These are phyloP conservation scores for Aspergillus bombycis DNA, from an alignment of 2,329 filamentous ascomycete species.

Conservation along the genomic window DNA sequence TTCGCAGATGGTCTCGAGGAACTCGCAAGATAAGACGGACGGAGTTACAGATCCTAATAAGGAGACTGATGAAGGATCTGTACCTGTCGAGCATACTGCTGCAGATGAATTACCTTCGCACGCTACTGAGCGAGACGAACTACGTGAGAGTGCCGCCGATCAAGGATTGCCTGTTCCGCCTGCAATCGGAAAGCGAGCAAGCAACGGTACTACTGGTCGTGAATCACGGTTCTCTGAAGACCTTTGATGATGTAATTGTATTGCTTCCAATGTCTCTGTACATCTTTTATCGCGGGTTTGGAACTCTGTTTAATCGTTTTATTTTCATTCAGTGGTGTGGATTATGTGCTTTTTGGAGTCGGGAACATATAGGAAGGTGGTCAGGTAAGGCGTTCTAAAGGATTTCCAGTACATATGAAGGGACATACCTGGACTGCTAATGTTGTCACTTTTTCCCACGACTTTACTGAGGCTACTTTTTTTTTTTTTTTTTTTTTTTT, in stretches of 20 bases:
- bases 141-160: slow-evolving; percentile 33
- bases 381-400: not conserved
- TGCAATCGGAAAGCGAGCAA: slow-evolving; percentile 26
- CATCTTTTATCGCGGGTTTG: not conserved
- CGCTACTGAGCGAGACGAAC: slow-evolving; percentile 26
- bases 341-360: not conserved
- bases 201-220: slow-evolving; percentile 30
- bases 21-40: slow-evolving; percentile 26
- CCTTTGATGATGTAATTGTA: slow-evolving; percentile 28
- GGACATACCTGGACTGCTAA: not conserved
- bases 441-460: not conserved
- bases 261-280: not conserved
- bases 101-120: slow-evolving; percentile 13
- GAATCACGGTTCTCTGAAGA: slow-evolving; percentile 44
- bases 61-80: slow-evolving; percentile 13
- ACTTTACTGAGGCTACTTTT: not conserved
- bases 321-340: not conserved
- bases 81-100: slow-evolving; percentile 15
- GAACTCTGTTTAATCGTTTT: not conserved
- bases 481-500: no score
- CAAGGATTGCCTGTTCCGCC: slow-evolving; percentile 36
- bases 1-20: slow-evolving; percentile 29
- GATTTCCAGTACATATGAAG: not conserved
- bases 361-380: not conserved
- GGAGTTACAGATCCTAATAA: slow-evolving; percentile 12